Conservation (phyloP, 352 stramenopile species). For the Peronospora tabacina region DNA sequence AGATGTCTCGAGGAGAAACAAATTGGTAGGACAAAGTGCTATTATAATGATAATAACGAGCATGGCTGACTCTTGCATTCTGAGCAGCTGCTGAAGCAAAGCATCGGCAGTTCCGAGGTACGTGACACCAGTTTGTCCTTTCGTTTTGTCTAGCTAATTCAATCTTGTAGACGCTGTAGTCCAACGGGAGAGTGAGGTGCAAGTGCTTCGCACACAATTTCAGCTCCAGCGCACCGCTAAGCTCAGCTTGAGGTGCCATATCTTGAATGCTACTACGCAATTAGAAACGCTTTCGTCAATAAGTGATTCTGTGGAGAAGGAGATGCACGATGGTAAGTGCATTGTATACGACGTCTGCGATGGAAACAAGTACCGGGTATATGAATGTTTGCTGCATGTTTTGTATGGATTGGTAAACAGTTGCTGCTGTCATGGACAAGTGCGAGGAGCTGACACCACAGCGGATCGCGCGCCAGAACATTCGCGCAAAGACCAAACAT, state of each 20-base stretch:
- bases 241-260: conserved; percentile 28
- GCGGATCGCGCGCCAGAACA: conserved; percentile 31
- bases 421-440: conserved; percentile 15
- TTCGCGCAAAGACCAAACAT: conserved; percentile 38
- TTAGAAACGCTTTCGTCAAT: conserved; percentile 20
- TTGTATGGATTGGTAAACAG: conserved; percentile 8
- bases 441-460: conserved; percentile 18
- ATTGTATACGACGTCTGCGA: neutral
- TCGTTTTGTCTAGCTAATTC: conserved; percentile 1
- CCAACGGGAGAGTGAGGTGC: conserved; percentile 30
- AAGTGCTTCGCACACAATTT: conserved; percentile 25
- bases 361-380: neutral
- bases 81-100: conserved; percentile 38
- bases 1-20: conserved; percentile 38
- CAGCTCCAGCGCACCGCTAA: conserved; percentile 26
- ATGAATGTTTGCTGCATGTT: neutral
- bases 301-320: conserved; percentile 10
- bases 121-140: neutral
- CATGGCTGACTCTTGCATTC: neutral
- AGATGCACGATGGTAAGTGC: conserved; percentile 16
- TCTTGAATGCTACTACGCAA: conserved; percentile 16
- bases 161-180: conserved; percentile 28
- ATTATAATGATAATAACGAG: neutral
- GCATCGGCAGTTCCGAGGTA: conserved; percentile 36
- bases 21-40: conserved; percentile 20